A percentile compares a stretch with the other conserved stretches of the same genome.
Evolutionary conservation across 306 rosid genomes (phyloP).

Genomic region (Prunus mume): DNA sequence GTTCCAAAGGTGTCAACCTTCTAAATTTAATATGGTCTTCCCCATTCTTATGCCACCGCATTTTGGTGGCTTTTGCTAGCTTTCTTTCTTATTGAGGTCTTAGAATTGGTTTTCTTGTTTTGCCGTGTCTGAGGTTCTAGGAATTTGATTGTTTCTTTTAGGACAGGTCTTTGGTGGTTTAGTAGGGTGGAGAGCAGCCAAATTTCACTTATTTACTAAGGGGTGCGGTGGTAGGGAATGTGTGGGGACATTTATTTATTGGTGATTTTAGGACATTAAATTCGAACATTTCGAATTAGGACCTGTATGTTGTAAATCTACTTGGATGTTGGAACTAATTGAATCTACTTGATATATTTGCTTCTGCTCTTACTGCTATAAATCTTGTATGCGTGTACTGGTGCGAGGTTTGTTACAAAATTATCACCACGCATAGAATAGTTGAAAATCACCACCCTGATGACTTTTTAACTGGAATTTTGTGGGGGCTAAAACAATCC

Average conservation of each 20-base stretch:
- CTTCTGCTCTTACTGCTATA: background rate
- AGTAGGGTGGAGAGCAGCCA: slow-evolving; percentile 16
- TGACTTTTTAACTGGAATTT: no score
- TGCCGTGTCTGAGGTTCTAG: slow-evolving; percentile 12
- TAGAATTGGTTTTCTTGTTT: slow-evolving; percentile 21
- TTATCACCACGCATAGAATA: background rate
- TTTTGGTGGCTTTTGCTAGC: slow-evolving; percentile 29
- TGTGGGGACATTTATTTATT: background rate
- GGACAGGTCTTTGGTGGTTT: slow-evolving; percentile 17
- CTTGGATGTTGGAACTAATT: background rate
- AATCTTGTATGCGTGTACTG: background rate
- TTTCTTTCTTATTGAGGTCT: slow-evolving; percentile 11
- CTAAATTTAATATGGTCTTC: slow-evolving; percentile 20
- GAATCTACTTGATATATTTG: background rate
- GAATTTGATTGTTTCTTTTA: slow-evolving; percentile 24
- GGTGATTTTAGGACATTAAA: background rate
- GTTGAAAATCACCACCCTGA: background rate
- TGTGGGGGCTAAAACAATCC: no score
- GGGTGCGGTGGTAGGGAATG: background rate
- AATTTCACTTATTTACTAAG: background rate
- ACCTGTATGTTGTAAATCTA: background rate
- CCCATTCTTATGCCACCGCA: slow-evolving; percentile 16
- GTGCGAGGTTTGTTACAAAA: background rate
- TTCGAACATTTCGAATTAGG: slow-evolving; percentile 4
- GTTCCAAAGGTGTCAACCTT: slow-evolving; percentile 68